Base-by-base conservation (phyloP, 2,329 filamentous ascomycete genomes). In the Cladosporium velox region DNA sequence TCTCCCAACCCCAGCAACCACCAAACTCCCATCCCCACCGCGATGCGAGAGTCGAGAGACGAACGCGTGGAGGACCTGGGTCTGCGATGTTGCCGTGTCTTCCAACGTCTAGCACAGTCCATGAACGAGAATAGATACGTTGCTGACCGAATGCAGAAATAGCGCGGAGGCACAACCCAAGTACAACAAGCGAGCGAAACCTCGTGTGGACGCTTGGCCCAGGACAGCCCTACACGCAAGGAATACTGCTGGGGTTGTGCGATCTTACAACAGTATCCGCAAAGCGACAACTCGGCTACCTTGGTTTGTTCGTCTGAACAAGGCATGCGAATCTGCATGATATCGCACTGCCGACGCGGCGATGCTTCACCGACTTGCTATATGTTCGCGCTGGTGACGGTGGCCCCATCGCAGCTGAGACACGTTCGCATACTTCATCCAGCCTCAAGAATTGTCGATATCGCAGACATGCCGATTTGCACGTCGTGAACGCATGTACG, bases 1-100 rank as follows among this genome's bases (percentile, higher is more conserved):
- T 47, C 38, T 47, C 32, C 57, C 57, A 47, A 59, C 57, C 57
- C 38, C 34, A 47, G 24, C 57, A 59, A 32, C 57, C 7, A 14
- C 32, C 32, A 28, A 58, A 55, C 18, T 55, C n/a, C 30, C 28
- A 34, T 55, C 30, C 12, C 34, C 55, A 1, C 41, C 55, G 34
- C 55, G 32, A 58, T 55, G 18, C 26, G 15, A 18, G 32, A 55
- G 30, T 7, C 26, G 28, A 18, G 32, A 34, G 30, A 18, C 34
- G 34, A 8, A 26, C 55, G 55, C n/a, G 21, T 41, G 55, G n/a
- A 58, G 21, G 32, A 4, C 15, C n/a, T 41, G 21, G 11, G 32
- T 15, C 55, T 58, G 34, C 14, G 14, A 7, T 18, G 28, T 58
- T 15, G 55, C 55, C 38, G 21, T 28, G 3, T 18, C 28, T 34